A percentile compares a stretch with the other conserved stretches of the same genome.
These are phyloP conservation scores for Panaeolus cyanescens DNA, from an alignment of 768 basidiomycete species.

Conservation along the genomic window DNA sequence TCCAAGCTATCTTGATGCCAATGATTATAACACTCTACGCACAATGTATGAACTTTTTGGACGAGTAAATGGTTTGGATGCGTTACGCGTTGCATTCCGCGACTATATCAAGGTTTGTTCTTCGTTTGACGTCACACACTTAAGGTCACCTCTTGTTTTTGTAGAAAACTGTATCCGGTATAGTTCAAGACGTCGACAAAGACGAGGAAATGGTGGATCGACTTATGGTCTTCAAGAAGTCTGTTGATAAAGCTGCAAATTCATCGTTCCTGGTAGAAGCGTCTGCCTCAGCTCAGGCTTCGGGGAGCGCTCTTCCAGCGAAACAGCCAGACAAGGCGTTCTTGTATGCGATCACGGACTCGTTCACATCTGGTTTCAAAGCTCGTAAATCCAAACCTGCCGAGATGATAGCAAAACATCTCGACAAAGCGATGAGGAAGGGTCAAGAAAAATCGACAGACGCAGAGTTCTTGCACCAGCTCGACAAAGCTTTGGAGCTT, in stretches of 20 bases:
- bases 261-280: conserved; percentile 53
- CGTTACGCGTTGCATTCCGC: conserved; percentile 64
- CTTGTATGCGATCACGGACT: conserved; percentile 67
- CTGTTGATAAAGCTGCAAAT: conserved; percentile 51
- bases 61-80: conserved; percentile 54
- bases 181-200: conserved; percentile 60
- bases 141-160: background rate
- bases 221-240: conserved; percentile 67
- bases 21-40: conserved; percentile 32
- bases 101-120: conserved; percentile 55
- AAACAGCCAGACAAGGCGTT: conserved; percentile 55
- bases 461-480: conserved; percentile 55
- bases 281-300: conserved; percentile 12
- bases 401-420: conserved; percentile 89
- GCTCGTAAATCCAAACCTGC: conserved; percentile 81
- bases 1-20: conserved; percentile 48
- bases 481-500: conserved; percentile 70
- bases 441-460: conserved; percentile 77
- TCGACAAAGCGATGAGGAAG: conserved; percentile 85
- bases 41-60: conserved; percentile 63
- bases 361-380: conserved; percentile 76
- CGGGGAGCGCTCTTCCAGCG: conserved; percentile 32
- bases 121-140: background rate
- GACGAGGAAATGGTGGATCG: conserved; percentile 82
- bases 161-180: conserved; percentile 58